phyloP scores from a whole-genome alignment of 1,284 basidiomycete genomes.

The Microbotryum silenes-acaulis region DNA sequence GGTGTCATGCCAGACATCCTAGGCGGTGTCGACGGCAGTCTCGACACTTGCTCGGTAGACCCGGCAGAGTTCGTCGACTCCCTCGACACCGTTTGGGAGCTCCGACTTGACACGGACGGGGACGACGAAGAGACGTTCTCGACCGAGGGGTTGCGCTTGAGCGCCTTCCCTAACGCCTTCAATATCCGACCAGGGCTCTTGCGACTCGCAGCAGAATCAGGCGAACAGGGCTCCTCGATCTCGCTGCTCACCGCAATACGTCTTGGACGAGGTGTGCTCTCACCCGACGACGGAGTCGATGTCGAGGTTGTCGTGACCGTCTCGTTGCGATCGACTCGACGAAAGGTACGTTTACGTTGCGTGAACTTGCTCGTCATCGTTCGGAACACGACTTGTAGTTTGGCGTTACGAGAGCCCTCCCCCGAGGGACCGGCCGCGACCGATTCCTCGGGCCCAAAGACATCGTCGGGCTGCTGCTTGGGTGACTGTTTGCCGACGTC shows the following conservation, averaged over 20 bases:
- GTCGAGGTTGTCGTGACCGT: neutral
- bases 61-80: no score
- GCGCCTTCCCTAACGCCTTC: slow-evolving; percentile 2
- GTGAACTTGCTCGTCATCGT: slow-evolving; percentile 46
- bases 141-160: neutral
- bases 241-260: no score
- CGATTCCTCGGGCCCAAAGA: slow-evolving; percentile 1
- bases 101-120: neutral
- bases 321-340: slow-evolving; percentile 23
- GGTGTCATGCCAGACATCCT: no score
- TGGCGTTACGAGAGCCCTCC: neutral
- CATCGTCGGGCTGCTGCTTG: slow-evolving; percentile 13
- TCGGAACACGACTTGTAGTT: slow-evolving; percentile 41
- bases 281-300: neutral
- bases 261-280: no score
- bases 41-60: no score
- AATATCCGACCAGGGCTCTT: neutral
- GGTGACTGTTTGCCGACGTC: slow-evolving; percentile 36
- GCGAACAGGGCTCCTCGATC: no score
- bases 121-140: neutral
- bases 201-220: no score
- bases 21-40: no score
- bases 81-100: no score
- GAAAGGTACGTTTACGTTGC: slow-evolving; percentile 42
- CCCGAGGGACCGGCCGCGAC: no score